phyloP scores from a whole-genome alignment of 805 yeast species.

The Pichia eremophila region DNA sequence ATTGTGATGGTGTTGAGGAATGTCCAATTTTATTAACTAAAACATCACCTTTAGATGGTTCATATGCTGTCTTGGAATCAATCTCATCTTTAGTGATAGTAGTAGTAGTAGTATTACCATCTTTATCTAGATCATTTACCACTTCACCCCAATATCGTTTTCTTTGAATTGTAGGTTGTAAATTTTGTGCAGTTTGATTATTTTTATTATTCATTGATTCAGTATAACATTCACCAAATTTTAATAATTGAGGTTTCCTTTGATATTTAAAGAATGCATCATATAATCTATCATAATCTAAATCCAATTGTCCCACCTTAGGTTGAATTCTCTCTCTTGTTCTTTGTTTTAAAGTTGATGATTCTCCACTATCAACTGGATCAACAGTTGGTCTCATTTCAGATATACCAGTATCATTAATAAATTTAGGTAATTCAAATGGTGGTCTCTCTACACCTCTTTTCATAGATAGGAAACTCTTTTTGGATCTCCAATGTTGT shows the following conservation, averaged over 20 bases:
- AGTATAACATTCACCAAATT: slow-evolving; percentile 68
- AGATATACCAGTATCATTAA: slow-evolving; percentile 73
- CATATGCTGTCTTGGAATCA: no score
- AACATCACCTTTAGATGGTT: slow-evolving; percentile 22
- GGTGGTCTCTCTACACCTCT: slow-evolving; percentile 61
- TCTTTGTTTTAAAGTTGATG: slow-evolving; percentile 50
- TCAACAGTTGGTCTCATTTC: slow-evolving; percentile 65
- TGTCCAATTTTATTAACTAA: slow-evolving; percentile 20
- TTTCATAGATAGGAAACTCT: slow-evolving; percentile 61
- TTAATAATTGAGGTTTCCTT: slow-evolving; percentile 56
- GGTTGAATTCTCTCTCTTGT: slow-evolving; percentile 85
- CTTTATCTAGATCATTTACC: slow-evolving; percentile 28
- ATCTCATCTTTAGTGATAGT: slow-evolving; percentile 16
- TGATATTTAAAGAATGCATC: slow-evolving; percentile 84
- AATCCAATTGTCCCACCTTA: slow-evolving; percentile 73
- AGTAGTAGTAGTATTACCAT: slow-evolving; percentile 17
- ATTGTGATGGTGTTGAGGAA: neutral
- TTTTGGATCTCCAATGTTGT: slow-evolving; percentile 69
- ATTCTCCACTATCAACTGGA: slow-evolving; percentile 35
- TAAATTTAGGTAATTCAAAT: slow-evolving; percentile 69
- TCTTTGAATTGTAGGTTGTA: neutral
- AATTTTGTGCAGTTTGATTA: slow-evolving; percentile 13
- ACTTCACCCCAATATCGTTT: slow-evolving; percentile 24
- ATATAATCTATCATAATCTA: slow-evolving; percentile 73
- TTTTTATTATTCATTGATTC: slow-evolving; percentile 49